Evolutionary conservation across 129 eudicot genomes (phyloP).

Genomic region (Erigeron canadensis): DNA sequence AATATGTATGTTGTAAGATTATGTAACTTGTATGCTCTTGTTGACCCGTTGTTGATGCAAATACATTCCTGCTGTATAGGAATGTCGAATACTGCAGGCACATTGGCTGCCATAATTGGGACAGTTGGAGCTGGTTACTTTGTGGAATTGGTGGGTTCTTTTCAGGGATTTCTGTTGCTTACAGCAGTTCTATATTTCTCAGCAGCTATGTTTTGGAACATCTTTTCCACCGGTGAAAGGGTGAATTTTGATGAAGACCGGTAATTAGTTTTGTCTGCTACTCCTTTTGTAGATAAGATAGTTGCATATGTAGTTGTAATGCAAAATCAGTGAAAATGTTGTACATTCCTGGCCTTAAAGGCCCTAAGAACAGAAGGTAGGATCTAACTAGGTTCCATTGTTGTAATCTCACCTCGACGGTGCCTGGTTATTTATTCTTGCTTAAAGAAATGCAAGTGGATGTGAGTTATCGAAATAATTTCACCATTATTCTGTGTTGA

Average conservation of each 20-base stretch:
- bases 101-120: conserved; percentile 87
- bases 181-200: conserved; percentile 68
- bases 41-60: conserved; percentile 1
- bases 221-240: conserved; percentile 78
- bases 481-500: no score
- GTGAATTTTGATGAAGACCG: conserved; percentile 64
- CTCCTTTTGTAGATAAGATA: conserved; percentile 11
- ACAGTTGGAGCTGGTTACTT: conserved; percentile 97
- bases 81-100: conserved; percentile 87
- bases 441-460: no score
- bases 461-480: no score
- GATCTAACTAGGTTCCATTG: no score
- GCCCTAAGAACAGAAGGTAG: no score
- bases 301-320: conserved; percentile 13
- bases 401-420: conserved; percentile 1
- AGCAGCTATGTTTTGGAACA: conserved; percentile 67
- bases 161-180: conserved; percentile 81
- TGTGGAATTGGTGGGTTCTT: conserved; percentile 87
- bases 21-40: background rate
- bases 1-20: background rate
- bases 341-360: background rate
- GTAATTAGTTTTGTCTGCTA: conserved; percentile 30
- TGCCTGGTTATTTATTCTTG: no score
- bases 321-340: conserved; percentile 11
- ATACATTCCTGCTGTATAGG: conserved; percentile 43